Percentiles rank a stretch among this genome's conserved stretches.
Evolutionary conservation across 2,329 filamentous ascomycete genomes (phyloP).

Genomic region (Aspergillus brasiliensis): DNA sequence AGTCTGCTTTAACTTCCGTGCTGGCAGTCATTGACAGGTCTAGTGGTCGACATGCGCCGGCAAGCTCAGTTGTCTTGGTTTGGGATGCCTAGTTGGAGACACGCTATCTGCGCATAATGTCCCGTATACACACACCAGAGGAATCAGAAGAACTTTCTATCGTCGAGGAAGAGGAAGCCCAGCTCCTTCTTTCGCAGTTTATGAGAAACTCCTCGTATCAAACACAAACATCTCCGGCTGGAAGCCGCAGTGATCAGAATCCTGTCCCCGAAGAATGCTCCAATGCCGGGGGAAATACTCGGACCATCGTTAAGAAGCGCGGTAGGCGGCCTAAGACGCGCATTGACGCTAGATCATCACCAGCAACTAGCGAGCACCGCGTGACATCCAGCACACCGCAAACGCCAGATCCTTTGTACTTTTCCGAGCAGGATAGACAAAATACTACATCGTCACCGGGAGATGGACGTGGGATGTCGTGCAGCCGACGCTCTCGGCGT

Average conservation of each 20-base stretch:
- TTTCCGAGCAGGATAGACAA: background rate
- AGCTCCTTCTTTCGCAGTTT: conserved; percentile 31
- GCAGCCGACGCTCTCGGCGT: conserved; percentile 31
- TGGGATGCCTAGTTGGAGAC: background rate
- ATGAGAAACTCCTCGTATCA: conserved; percentile 18
- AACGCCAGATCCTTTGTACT: background rate
- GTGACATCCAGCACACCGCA: background rate
- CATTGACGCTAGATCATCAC: background rate
- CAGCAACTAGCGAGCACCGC: background rate
- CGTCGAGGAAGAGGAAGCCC: conserved; percentile 25
- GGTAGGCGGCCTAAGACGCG: background rate
- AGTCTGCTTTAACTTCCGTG: background rate
- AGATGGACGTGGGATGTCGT: background rate
- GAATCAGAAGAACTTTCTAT: conserved; percentile 23
- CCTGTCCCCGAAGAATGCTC: background rate
- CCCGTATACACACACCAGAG: background rate
- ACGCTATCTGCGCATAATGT: background rate
- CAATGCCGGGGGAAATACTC: too few relatives aligned
- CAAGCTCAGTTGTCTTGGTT: background rate
- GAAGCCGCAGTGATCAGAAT: background rate
- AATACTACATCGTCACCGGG: background rate
- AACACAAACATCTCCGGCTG: background rate
- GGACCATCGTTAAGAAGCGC: background rate
- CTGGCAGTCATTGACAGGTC: background rate
- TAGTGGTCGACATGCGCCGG: background rate